Base-by-base conservation (phyloP, 2,329 filamentous ascomycete species). In the Hymenoscyphus albidus region DNA sequence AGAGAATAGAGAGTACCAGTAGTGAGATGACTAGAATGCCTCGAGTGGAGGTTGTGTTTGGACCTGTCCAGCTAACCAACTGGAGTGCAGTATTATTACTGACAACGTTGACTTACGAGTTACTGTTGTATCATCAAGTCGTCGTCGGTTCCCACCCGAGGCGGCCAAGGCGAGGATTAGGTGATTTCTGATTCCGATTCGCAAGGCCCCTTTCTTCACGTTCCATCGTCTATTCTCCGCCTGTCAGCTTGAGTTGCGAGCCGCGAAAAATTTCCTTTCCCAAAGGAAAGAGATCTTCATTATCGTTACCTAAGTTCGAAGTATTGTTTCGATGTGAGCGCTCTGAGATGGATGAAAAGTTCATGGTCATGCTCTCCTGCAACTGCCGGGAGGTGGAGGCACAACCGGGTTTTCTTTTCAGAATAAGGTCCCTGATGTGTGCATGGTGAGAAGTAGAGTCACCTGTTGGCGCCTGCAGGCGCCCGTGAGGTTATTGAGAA, bases 401-500 rank as follows among this genome's bases (percentile, higher is more conserved):
- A 51, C 44, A 22, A 51, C 44, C 18, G 44, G 44, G 18, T 51
- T 48, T 51, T 6, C 9, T 22, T 22, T 48, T 48, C 16, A n/a
- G 16, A 48, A 18, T 0, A 16, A 9, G 16, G 9, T 14, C 16
- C 16, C 16, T 48, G n/a, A n/a, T 48, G 42, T 48, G 18, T 48
- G 42, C 42, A 48, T 48, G n/a, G 16, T 48, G n/a, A n/a, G 42
- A 48, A 3, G 27, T 27, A 27, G 27, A 27, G 27, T 27, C 13
- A 22, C 22, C 44, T 51, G 18, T n/a, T 51, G 44, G 44, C 44
- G 18, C n/a, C 44, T 51, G 44, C 44, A 51, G 44, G 44, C 44
- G 22, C 44, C 44, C 44, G 44, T 51, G 44, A 51, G 44, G 44
- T 51, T 51, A 51, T 51, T 27, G 44, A 22, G n/a, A 51, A 51